Evolutionary conservation across 2,329 filamentous ascomycete species (phyloP), one percentile per base, ranked within the genome.

Genomic region (Paracoccidioides lutzii): DNA sequence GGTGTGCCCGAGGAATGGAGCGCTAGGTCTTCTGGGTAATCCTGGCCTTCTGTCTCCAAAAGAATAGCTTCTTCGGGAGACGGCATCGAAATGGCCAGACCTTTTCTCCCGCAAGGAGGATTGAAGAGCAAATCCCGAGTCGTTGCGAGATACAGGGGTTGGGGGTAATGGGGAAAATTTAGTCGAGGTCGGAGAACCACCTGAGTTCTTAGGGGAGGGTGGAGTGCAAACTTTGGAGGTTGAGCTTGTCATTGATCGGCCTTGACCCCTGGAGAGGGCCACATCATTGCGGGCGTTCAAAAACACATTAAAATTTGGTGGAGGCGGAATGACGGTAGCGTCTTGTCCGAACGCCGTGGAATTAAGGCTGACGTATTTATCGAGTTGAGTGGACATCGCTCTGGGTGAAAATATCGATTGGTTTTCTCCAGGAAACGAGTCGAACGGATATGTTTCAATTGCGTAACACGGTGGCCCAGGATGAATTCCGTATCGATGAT

Each of bases 401-500:
- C 79, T 81, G 22, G 87, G 78, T 43, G 83, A 85, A 71, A 95
- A 96, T 3, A 95, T 77, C 0, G 85, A 79, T 37, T 85, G 79
- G 61, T 88, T 90, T 70, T 98, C 93, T 0, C 87, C 90, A 22
- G 89, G 87, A 67, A 95, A 96, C 2, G 87, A 81, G 68, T 97
- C 88, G 66, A 87, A 88, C 0, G 93, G 93, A 67, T 88, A 98
- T 0, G 90, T 87, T 71, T 98, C 93, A 55, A 95, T 82, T 3
- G 90, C 90, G 69, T 97, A 97, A 3, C 88, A 85, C 38, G 93
- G 93, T 22, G 93, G 90, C 0, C 91, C 93, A n/a, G 84, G 81
- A 1, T 85, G 77, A 2, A 98, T 90, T 42, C 91, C 90, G 65
- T 83, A 96, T 57, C 87, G 84, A 64, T 87, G 82, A 67, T 93